Evolutionary conservation across 306 rosid species (phyloP), one percentile per base, ranked within the genome.

Genomic region (Ochetophila trinervis): DNA sequence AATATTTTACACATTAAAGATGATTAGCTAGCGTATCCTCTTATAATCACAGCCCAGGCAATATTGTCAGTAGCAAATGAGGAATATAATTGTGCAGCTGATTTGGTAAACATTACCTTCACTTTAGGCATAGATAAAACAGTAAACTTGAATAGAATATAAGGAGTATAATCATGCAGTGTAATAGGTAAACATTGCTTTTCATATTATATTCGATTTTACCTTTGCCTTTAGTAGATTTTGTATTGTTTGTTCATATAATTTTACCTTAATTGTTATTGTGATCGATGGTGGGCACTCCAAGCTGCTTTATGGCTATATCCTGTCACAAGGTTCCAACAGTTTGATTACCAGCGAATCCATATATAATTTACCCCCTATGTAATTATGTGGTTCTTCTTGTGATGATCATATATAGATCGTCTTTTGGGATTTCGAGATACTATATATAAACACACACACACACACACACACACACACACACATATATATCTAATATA

Each of bases 11-110:
- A 49, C 30, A 19, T 21, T n/a, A 40, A 53, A 66, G 30, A 71
- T 57, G 60, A 61, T 73, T 61, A 53, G 66, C 62, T 61, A 53
- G 66, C 62, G 65, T 65, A 66, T 66, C 77, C 54, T 65, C 24
- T 24, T 19, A 58, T 12, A 51, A 53, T 40, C 57, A 57, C 20
- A 30, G 5, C 18, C 18, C 27, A 37, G 18, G 16, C 6, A 6
- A 7, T 5, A 44, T 27, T 16, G 23, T 66, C 36, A 71, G 55
- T 20, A 16, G 70, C 58, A 47, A 32, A 64, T 32, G 23, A 45
- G 58, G 58, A 32, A 20, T 64, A 72, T 72, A 63, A 72, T 72
- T 51, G 64, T 72, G 71, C 53, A 72, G 37, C 2, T 40, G 69
- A 63, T 53, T 62, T 71, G 63, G 64, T 37, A 18, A 71, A 71